Evolutionary conservation across 2,329 filamentous ascomycete species (phyloP), one percentile per base, ranked within the genome.

Genomic region (Talaromyces sp.): DNA sequence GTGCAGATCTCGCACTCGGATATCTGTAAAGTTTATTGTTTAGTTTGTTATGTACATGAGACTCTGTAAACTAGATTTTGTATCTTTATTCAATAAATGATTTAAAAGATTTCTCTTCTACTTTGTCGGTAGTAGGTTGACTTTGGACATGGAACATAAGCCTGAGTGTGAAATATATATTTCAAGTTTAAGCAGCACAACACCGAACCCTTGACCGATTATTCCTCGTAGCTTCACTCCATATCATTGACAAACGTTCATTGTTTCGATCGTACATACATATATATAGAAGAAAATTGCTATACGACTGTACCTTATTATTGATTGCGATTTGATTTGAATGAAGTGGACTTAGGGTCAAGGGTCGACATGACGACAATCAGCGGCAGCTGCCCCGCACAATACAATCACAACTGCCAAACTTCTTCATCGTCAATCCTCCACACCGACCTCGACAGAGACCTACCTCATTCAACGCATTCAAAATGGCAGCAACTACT

Each of bases 401-500:
- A 73, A 74, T 25, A 5, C 8, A 37, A 35, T 15, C 19, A 8
- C 8, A 31, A 13, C 19, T 25, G 45, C 1, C 8, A 22, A 3
- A 54, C 17, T 33, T 35, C 31, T 49, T 33, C 31, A 37, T 11
- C 31, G 1, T 35, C 17, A n/a, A 33, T 52, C 17, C 8, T 43
- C 33, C 39, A 59, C 19, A 9, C 17, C n/a, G 11, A 25, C n/a
- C 7, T n/a, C 47, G 17, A 50, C 35, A 33, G 15, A 19, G 22
- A 49, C 19, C 13, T 2, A 1, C 10, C 50, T 39, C 11, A 15
- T 2, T 49, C 33, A 27, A 35, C 22, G 22, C 9, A 35, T n/a
- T 19, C 39, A 50, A 47, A 47, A 63, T 63, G 61, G 39, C 41
- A 2, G 27, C 61, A 17, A 31, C 17, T 1, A 47, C 15, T 19